phyloP scores from a whole-genome alignment of 2,329 filamentous ascomycete species.

The Mollisiaceae sp. region DNA sequence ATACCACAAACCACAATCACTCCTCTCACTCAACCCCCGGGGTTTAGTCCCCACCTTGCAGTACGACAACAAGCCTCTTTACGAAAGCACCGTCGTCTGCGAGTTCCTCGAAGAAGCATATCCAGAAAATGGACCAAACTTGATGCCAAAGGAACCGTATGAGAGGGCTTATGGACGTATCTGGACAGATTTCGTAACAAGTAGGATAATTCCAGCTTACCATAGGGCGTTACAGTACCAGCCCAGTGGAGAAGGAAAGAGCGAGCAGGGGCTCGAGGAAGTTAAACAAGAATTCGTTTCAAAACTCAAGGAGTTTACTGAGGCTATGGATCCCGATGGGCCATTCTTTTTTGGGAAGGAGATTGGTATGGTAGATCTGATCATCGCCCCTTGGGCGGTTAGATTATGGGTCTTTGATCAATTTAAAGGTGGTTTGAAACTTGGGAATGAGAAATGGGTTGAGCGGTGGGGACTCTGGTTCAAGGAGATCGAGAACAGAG shows the following conservation, averaged over 20 bases:
- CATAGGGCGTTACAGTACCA: constrained; percentile 67
- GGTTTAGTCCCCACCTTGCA: constrained; percentile 76
- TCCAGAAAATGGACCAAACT: constrained; percentile 48
- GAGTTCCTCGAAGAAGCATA: constrained; percentile 80
- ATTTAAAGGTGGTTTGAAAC: constrained; percentile 66
- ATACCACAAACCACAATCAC: constrained; percentile 72
- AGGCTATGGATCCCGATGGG: constrained; percentile 63
- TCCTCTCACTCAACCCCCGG: constrained; percentile 74
- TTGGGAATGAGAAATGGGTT: constrained; percentile 60
- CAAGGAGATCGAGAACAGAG: constrained; percentile 60
- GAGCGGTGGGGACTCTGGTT: constrained; percentile 69
- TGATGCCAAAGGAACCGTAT: constrained; percentile 68
- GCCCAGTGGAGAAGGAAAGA: constrained; percentile 47
- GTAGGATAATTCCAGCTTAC: constrained; percentile 70
- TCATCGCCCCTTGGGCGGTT: constrained; percentile 74
- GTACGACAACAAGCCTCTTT: constrained; percentile 59
- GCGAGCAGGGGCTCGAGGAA: constrained; percentile 51
- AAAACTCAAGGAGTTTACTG: constrained; percentile 63
- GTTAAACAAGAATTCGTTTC: constrained; percentile 62
- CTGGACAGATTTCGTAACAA: constrained; percentile 76
- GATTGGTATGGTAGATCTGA: constrained; percentile 72
- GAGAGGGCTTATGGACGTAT: constrained; percentile 68
- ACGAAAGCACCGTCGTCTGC: constrained; percentile 74
- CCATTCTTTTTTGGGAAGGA: constrained; percentile 71
- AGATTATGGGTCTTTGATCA: constrained; percentile 76